Conservation (phyloP, 2,329 filamentous ascomycete species). For the Ophiostoma quercus region DNA sequence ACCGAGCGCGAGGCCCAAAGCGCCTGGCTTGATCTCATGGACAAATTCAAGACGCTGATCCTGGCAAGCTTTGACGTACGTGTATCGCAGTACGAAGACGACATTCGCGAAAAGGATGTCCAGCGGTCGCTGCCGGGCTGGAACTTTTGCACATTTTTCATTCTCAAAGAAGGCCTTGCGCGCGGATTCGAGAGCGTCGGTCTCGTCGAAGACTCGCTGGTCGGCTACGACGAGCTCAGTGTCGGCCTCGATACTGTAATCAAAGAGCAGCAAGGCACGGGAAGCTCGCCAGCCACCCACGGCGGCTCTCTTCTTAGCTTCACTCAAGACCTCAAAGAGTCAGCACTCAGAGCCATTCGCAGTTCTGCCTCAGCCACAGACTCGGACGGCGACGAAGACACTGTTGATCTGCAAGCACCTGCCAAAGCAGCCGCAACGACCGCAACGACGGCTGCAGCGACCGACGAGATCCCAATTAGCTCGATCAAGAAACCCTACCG, state of each 20-base stretch:
- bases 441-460: not conserved
- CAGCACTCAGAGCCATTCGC: constrained; percentile 49
- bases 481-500: constrained; percentile 74
- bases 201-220: constrained; percentile 87
- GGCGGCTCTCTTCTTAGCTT: constrained; percentile 66
- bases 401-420: constrained; percentile 48
- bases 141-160: constrained; percentile 99
- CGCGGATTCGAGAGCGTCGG: constrained; percentile 94
- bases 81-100: constrained; percentile 92
- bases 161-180: constrained; percentile 90
- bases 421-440: not conserved
- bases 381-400: constrained; percentile 37
- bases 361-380: constrained; percentile 28
- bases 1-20: constrained; percentile 71
- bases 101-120: constrained; percentile 88
- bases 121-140: constrained; percentile 85
- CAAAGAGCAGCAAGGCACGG: constrained; percentile 56
- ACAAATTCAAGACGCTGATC: constrained; percentile 82
- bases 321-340: constrained; percentile 66
- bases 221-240: constrained; percentile 90
- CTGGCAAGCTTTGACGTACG: constrained; percentile 83
- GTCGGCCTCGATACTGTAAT: constrained; percentile 80
- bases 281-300: constrained; percentile 57
- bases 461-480: constrained; percentile 51
- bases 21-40: constrained; percentile 77